Base-by-base conservation (phyloP, 495 filamentous ascomycete genomes). In the Aspergillus avenaceus region DNA sequence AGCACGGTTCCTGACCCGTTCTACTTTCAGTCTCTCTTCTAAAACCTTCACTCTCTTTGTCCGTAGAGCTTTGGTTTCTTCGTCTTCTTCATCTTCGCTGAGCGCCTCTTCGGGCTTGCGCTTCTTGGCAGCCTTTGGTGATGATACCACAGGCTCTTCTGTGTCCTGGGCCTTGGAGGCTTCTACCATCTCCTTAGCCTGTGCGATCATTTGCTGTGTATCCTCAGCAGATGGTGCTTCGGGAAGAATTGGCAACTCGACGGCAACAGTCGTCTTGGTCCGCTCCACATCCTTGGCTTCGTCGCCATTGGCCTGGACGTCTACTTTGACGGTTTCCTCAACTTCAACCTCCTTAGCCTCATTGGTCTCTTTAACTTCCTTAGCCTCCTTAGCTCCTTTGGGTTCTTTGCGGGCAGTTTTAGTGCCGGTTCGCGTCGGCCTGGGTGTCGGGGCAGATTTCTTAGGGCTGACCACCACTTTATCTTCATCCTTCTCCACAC, bases 101-200 rank as follows among this genome's bases (percentile, higher is more conserved):
- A 90, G 71, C 31, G 46, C 55, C 24, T 95, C 91, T 9, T 86
- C 86, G 1, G 80, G 81, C 73, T 96, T 97, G 56, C 93, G 82
- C 78, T 97, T 97, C 62, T 64, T 69, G 18, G 66, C 62, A 44
- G 68, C 64, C 62, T 78, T 84, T 29, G 66, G 59, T 23, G 69
- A 63, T 8, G 61, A 63, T n/a, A 70, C 60, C 5, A 61, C 61
- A 18, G 61, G 50, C n/a, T 65, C 49, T 22, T 71, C 72, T 14
- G 44, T 36, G 1, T 66, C 66, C 25, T 83, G 76, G 38, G 81
- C 65, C 53, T 84, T 81, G 40, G 75, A 76, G 34, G 88, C 90
- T 44, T 86, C 80, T 5, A 97, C 93, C 90, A 97, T 96, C 55
- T 83, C 82, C 64, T 86, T 90, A 6, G 93, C 93, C 65, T 87